Conservation (phyloP, 306 rosid species). For the Medicago truncatula region DNA sequence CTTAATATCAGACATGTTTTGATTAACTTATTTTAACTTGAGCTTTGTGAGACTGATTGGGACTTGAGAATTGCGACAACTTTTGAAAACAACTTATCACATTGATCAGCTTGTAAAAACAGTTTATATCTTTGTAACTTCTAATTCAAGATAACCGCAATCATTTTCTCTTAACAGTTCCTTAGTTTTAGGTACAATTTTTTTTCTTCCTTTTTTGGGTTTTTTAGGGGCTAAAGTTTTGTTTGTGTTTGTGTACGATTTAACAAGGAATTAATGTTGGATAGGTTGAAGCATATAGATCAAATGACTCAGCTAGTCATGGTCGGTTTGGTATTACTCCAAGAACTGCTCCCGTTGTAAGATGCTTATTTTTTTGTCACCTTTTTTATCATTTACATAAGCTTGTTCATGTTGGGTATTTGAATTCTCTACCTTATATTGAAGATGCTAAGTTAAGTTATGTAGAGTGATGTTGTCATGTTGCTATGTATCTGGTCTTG, state of each 20-base stretch:
- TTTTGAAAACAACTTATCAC: too few species aligned
- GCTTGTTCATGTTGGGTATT: not conserved
- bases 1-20: too few species aligned
- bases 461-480: not conserved
- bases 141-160: too few species aligned
- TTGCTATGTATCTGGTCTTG: constrained; percentile 17
- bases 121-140: too few species aligned
- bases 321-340: constrained; percentile 91
- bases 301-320: constrained; percentile 87
- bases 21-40: too few species aligned
- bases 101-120: too few species aligned
- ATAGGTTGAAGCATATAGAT: constrained; percentile 92
- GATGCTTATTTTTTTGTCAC: constrained; percentile 29
- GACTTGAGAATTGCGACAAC: too few species aligned
- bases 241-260: constrained; percentile 19
- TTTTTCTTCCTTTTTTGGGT: too few species aligned
- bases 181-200: too few species aligned
- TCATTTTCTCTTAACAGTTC: too few species aligned
- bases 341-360: constrained; percentile 90
- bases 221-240: not conserved
- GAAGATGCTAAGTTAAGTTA: constrained; percentile 18
- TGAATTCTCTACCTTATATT: not conserved
- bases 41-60: too few species aligned
- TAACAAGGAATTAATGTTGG: constrained; percentile 24
- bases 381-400: not conserved